Conservation (phyloP, 208 protist species). For the Porcisia deanei region DNA sequence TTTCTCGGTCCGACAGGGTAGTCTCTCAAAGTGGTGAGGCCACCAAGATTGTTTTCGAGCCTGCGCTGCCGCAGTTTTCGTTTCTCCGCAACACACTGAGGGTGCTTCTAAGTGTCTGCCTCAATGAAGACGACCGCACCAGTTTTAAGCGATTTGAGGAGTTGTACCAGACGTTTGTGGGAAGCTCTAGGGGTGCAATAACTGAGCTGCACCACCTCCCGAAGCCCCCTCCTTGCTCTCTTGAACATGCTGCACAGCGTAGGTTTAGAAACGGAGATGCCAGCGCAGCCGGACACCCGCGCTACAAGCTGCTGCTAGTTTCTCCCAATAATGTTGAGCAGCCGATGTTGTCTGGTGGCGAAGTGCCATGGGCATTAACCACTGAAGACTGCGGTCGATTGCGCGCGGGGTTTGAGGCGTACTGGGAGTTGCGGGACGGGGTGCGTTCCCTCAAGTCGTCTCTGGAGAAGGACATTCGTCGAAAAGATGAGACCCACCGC, state of each 20-base stretch:
- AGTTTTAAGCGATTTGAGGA: slow-evolving; percentile 53
- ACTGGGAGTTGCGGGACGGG: slow-evolving; percentile 49
- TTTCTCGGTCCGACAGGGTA: slow-evolving; percentile 2
- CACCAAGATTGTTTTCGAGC: slow-evolving; percentile 63
- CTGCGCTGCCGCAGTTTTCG: slow-evolving; percentile 61
- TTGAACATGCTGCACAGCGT: background rate
- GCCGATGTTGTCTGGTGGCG: slow-evolving; percentile 9
- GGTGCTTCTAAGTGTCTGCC: slow-evolving; percentile 64
- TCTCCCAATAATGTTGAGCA: slow-evolving; percentile 9
- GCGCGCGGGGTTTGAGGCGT: slow-evolving; percentile 54
- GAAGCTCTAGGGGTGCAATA: slow-evolving; percentile 39
- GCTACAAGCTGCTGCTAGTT: slow-evolving; percentile 22
- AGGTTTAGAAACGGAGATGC: background rate
- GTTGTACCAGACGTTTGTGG: slow-evolving; percentile 45
- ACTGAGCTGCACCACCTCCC: slow-evolving; percentile 42
- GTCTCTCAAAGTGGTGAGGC: slow-evolving; percentile 15
- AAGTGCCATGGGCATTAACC: slow-evolving; percentile 29
- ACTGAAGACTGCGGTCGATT: slow-evolving; percentile 42
- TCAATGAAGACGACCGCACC: slow-evolving; percentile 75
- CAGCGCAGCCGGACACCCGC: background rate
- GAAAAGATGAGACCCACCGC: slow-evolving; percentile 68
- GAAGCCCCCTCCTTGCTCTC: slow-evolving; percentile 22
- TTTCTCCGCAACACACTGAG: slow-evolving; percentile 58
- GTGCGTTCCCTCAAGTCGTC: slow-evolving; percentile 47
- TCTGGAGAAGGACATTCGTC: slow-evolving; percentile 60